phyloP scores from a whole-genome alignment of 768 basidiomycete species.

The Galerina sulciceps region DNA sequence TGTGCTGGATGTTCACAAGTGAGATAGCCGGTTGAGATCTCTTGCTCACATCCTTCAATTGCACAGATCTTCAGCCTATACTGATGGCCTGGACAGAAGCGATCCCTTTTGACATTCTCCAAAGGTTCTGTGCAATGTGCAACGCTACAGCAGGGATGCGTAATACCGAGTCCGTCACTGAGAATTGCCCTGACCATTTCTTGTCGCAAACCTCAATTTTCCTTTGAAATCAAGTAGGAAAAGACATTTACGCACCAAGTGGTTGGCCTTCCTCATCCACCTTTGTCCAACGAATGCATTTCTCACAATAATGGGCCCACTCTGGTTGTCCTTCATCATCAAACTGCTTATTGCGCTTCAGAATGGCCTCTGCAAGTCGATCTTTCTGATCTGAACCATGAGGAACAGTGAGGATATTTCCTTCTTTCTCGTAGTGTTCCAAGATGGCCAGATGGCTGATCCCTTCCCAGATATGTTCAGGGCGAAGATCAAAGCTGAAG shows the following conservation, averaged over 20 bases:
- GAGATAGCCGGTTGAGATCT: neutral
- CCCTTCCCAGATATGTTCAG: conserved; percentile 3
- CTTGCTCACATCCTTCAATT: neutral
- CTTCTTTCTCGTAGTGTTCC: conserved; percentile 16
- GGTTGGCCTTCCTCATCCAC: neutral
- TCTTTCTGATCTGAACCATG: conserved; percentile 25
- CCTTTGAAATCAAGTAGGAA: neutral
- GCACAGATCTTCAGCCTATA: neutral
- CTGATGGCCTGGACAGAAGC: neutral
- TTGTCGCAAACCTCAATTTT: neutral
- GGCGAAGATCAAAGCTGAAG: conserved; percentile 18
- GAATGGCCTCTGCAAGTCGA: conserved; percentile 26
- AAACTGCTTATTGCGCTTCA: conserved; percentile 26
- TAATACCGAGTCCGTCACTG: neutral
- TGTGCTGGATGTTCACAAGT: neutral
- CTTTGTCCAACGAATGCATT: conserved; percentile 21
- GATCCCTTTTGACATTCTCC: neutral
- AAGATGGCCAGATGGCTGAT: conserved; percentile 28
- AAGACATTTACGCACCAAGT: neutral
- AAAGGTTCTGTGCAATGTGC: neutral
- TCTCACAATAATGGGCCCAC: conserved; percentile 29
- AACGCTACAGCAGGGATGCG: neutral
- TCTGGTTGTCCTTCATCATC: conserved; percentile 28
- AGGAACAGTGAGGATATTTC: conserved; percentile 20
- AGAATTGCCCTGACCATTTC: neutral